Evolutionary conservation across 345 rosid genomes (phyloP).

Genomic region (Nephelium lappaceum): DNA sequence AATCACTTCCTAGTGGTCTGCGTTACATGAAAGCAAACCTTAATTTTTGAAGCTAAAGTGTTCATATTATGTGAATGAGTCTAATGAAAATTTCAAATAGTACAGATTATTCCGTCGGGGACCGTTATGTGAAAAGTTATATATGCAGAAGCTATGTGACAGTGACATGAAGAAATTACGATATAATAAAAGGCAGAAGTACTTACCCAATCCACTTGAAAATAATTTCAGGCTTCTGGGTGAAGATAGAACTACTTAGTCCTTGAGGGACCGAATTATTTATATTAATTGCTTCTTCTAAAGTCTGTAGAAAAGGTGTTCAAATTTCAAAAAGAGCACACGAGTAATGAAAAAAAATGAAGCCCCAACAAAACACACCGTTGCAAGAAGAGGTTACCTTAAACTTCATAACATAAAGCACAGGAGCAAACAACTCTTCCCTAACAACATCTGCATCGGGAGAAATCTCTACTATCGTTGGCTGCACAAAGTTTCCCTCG

Average conservation of each 20-base stretch:
- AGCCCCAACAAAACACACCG: neutral
- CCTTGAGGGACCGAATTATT: slow-evolving; percentile 98
- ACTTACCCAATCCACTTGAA: slow-evolving; percentile 92
- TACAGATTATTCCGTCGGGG: neutral
- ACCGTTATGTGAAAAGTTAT: neutral
- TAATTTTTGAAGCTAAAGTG: neutral
- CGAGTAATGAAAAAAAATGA: neutral
- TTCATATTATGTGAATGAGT: neutral
- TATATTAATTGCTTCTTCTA: slow-evolving; percentile 83
- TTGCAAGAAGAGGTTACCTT: slow-evolving; percentile 47
- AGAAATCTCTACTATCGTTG: slow-evolving; percentile 90
- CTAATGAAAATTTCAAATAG: neutral
- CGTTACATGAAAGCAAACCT: slow-evolving; percentile 5
- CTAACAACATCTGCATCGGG: slow-evolving; percentile 67
- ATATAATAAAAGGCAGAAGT: neutral
- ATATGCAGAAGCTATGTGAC: neutral
- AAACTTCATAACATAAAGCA: slow-evolving; percentile 84
- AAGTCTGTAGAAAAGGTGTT: slow-evolving; percentile 47
- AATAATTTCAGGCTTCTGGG: slow-evolving; percentile 71
- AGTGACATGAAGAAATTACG: neutral
- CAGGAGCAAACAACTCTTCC: slow-evolving; percentile 94
- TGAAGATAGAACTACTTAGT: slow-evolving; percentile 89
- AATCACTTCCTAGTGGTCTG: slow-evolving; percentile 94
- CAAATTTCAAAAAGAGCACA: slow-evolving; percentile 10
- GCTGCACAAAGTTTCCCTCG: slow-evolving; percentile 93